Base-by-base conservation (phyloP, 495 filamentous ascomycete genomes). In the Podospora comata region DNA sequence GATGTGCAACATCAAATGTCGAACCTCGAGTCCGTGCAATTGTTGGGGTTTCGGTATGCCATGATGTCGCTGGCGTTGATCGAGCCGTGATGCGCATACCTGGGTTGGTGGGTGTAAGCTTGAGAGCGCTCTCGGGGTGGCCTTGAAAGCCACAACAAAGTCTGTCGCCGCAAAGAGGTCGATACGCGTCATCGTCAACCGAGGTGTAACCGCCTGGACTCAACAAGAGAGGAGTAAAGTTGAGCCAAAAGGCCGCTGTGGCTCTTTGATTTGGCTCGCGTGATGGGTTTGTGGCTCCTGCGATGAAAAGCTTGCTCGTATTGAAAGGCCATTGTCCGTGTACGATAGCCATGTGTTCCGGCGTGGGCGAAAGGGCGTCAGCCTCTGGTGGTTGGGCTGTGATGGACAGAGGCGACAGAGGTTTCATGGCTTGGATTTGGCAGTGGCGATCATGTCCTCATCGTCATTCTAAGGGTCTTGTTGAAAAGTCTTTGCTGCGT, bases 401-500 rank as follows among this genome's bases (percentile, higher is more conserved):
- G 15, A 48, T 48, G 39, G 15, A 48, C 0, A 48, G 15, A 48
- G 0, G 13, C 13, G 5, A 48, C 7, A 48, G 39, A 48, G 39
- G 9, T 48, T 48, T 48, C 39, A 61, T 61, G n/a, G 59, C 59
- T 61, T 61, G 26, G 59, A 32, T 61, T 18, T 26, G 59, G 30
- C 59, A 61, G 59, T 61, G 59, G 59, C 59, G 59, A 61, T 61
- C 59, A 61, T 61, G 59, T 28, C 30, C 26, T 11, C 15, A 48
- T 48, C 15, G 13, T 48, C 59, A 30, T 26, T 61, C 59, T 23
- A 18, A 5, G 59, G 9, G 26, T 61, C 26, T 26, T 26, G 30
- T 61, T 6, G 32, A 61, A 13, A 61, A 13, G 13, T 4, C 11
- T 23, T 23, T 15, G 58, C 23, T 20, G 58, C 7, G 23, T 23